Percentiles rank a stretch among this genome's conserved stretches.
Evolutionary conservation across 306 rosid genomes (phyloP).

Genomic region (Cucumis hystrix): DNA sequence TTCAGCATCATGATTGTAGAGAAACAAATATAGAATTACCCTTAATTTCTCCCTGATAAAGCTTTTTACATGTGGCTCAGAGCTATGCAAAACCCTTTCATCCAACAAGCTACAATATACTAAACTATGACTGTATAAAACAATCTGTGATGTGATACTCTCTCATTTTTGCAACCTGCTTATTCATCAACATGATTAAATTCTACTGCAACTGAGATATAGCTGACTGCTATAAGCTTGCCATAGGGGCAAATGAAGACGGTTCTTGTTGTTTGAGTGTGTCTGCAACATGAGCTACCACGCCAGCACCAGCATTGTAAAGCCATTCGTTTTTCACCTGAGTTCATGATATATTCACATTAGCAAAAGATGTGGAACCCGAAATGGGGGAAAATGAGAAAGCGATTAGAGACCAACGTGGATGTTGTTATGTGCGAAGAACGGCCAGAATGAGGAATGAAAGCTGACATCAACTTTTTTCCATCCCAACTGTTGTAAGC

Average conservation of each 20-base stretch:
- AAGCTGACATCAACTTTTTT: constrained; percentile 90
- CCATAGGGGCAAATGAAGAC: constrained; percentile 26
- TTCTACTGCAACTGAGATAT: background rate
- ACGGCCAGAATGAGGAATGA: constrained; percentile 76
- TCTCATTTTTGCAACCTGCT: background rate
- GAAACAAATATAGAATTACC: background rate
- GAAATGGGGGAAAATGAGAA: background rate
- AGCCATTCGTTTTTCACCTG: constrained; percentile 95
- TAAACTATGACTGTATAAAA: background rate
- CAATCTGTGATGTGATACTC: background rate
- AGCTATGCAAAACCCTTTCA: background rate
- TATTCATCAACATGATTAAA: background rate
- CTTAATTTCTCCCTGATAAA: background rate
- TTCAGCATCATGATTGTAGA: background rate
- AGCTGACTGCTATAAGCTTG: constrained; percentile 34
- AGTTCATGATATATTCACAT: background rate
- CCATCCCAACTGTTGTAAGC: constrained; percentile 85
- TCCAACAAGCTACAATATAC: background rate
- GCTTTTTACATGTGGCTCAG: background rate
- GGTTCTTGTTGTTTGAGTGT: constrained; percentile 70
- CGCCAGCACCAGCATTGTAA: constrained; percentile 85
- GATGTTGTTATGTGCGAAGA: constrained; percentile 97
- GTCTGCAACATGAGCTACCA: constrained; percentile 85
- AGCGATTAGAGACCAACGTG: constrained; percentile 31
- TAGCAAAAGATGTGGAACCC: background rate